Evolutionary conservation across 2,329 filamentous ascomycete genomes (phyloP).

Genomic region (Cladosporium colombiae): DNA sequence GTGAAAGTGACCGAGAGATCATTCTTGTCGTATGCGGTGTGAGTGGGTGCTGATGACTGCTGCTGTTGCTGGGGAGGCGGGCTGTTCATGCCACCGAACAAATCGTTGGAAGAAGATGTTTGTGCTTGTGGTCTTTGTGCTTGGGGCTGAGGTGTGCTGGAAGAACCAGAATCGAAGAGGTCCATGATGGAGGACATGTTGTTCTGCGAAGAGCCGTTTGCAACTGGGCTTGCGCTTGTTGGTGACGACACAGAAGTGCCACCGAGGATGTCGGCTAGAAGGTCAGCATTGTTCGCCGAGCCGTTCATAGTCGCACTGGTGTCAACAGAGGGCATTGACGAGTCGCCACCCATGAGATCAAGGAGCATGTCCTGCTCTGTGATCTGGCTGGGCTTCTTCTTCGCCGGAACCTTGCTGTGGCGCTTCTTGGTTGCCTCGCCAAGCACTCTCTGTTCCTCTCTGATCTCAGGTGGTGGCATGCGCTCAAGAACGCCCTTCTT

Average conservation of each 20-base stretch:
- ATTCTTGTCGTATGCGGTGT: constrained; percentile 83
- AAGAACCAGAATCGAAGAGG: constrained; percentile 64
- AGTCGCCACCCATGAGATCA: constrained; percentile 81
- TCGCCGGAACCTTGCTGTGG: constrained; percentile 60
- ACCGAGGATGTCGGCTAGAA: constrained; percentile 88
- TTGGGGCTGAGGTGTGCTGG: constrained; percentile 42
- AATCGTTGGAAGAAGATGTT: constrained; percentile 41
- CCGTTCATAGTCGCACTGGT: constrained; percentile 58
- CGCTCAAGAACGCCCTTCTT: constrained; percentile 89
- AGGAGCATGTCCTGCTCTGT: constrained; percentile 89
- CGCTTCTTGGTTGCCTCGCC: constrained; percentile 67
- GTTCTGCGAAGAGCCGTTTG: constrained; percentile 26
- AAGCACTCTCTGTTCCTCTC: constrained; percentile 88
- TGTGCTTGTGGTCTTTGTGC: constrained; percentile 36
- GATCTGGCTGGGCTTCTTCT: constrained; percentile 75
- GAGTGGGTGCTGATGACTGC: constrained; percentile 41
- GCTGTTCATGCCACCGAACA: constrained; percentile 45
- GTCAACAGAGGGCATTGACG: constrained; percentile 61
- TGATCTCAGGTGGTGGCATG: constrained; percentile 96
- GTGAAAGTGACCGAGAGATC: constrained; percentile 78
- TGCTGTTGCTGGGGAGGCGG: constrained; percentile 42
- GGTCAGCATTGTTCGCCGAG: constrained; percentile 69
- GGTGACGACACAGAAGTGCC: constrained; percentile 53
- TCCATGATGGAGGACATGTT: constrained; percentile 75
- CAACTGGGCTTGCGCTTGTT: constrained; percentile 33